Evolutionary conservation across 1,284 basidiomycete genomes (phyloP).

Genomic region (Malassezia globosa): DNA sequence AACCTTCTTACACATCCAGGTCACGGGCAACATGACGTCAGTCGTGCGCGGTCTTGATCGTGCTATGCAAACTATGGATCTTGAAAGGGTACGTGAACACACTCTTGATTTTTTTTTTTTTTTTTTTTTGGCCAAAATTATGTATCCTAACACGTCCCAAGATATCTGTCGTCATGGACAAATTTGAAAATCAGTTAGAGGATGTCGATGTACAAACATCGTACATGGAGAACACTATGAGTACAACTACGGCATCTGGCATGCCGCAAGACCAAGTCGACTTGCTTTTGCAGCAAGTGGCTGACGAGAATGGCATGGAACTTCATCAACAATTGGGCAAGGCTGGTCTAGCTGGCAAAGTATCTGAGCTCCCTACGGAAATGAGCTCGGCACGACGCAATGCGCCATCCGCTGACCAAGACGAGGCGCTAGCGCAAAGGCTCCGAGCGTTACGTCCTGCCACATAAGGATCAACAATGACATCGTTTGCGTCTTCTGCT

Average conservation of each 20-base stretch:
- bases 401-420: constrained; percentile 26
- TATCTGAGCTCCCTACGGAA: constrained; percentile 32
- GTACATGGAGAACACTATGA: constrained; percentile 96
- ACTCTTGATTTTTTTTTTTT: not conserved
- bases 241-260: constrained; percentile 76
- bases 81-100: constrained; percentile 75
- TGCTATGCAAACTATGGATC: constrained; percentile 98
- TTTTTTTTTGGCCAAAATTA: too few species aligned
- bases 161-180: constrained; percentile 99
- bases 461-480: too few species aligned
- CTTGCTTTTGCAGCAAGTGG: constrained; percentile 76
- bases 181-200: constrained; percentile 90
- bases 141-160: constrained; percentile 48
- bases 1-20: constrained; percentile 9
- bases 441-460: constrained; percentile 41
- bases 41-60: constrained; percentile 98
- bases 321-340: constrained; percentile 75
- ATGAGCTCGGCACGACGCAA: not conserved
- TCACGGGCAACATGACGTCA: constrained; percentile 82
- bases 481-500: too few species aligned
- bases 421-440: constrained; percentile 57
- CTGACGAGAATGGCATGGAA: constrained; percentile 94
- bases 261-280: constrained; percentile 98
- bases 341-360: constrained; percentile 56
- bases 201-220: constrained; percentile 96